These are phyloP conservation scores for Mucor irregularis DNA, from an alignment of 371 early-diverging fungal species.

Conservation along the genomic window DNA sequence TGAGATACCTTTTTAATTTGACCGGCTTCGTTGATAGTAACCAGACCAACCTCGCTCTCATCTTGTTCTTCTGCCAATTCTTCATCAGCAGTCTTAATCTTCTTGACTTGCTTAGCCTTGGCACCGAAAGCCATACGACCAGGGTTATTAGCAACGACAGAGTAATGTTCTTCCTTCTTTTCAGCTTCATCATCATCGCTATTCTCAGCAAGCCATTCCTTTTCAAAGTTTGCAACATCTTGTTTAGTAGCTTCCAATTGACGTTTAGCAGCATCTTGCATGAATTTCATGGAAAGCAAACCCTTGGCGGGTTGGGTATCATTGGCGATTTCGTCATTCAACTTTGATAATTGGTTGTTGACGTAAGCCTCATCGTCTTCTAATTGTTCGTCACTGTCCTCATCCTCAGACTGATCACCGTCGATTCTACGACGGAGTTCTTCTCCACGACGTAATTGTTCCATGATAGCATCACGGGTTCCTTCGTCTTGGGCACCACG, in stretches of 20 bases:
- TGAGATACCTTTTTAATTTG: constrained; percentile 62
- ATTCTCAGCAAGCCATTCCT: constrained; percentile 47
- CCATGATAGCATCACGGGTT: constrained; percentile 81
- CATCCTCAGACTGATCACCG: constrained; percentile 61
- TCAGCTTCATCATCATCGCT: constrained; percentile 38
- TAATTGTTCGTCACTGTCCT: constrained; percentile 52
- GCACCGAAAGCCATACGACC: constrained; percentile 66
- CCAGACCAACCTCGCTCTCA: constrained; percentile 1
- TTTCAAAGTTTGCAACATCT: constrained; percentile 50
- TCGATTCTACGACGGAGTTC: constrained; percentile 80
- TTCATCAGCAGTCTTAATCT: background rate
- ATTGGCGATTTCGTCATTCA: constrained; percentile 48
- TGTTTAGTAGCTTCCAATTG: constrained; percentile 52
- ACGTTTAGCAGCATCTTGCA: constrained; percentile 79
- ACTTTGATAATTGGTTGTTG: constrained; percentile 36
- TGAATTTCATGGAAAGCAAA: constrained; percentile 94
- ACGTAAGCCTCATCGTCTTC: constrained; percentile 45
- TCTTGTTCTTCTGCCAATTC: constrained; percentile 4
- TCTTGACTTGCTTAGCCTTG: constrained; percentile 29
- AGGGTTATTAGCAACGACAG: constrained; percentile 53
- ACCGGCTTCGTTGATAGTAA: constrained; percentile 58
- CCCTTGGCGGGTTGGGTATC: constrained; percentile 75
- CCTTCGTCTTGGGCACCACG: constrained; percentile 69
- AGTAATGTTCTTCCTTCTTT: constrained; percentile 18
- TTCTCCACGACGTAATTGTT: constrained; percentile 84